Conservation (phyloP, 1,284 basidiomycete genomes). For the Fomitiporia mediterranea region DNA sequence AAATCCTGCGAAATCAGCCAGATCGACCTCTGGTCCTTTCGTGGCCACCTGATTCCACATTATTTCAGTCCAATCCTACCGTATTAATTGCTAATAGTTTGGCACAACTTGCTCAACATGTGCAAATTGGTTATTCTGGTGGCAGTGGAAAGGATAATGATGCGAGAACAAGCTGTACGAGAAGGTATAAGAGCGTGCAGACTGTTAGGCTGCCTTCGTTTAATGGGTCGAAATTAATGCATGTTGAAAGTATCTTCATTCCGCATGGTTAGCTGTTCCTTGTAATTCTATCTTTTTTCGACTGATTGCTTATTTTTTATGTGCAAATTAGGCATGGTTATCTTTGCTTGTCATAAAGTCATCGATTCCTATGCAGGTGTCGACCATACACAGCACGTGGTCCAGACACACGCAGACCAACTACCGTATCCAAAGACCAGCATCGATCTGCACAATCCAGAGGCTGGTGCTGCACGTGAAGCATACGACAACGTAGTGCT, state of each 20-base stretch:
- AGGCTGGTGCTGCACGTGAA: not conserved
- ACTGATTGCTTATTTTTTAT: too few relatives aligned
- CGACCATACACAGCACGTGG: not conserved
- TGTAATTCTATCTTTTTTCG: constrained; percentile 13
- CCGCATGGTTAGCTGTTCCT: constrained; percentile 71
- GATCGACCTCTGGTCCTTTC: constrained; percentile 66
- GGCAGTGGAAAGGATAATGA: constrained; percentile 49
- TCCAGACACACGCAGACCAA: not conserved
- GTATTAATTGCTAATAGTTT: constrained; percentile 54
- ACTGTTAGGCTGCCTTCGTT: constrained; percentile 49
- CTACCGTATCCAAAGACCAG: not conserved
- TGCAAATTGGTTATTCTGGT: constrained; percentile 53
- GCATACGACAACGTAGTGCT: constrained; percentile 9
- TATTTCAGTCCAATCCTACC: not conserved
- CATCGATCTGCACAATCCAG: not conserved
- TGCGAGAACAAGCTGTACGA: constrained; percentile 89
- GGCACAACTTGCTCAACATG: constrained; percentile 74
- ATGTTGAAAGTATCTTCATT: constrained; percentile 89
- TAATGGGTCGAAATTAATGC: constrained; percentile 47
- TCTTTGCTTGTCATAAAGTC: constrained; percentile 81
- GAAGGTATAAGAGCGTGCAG: constrained; percentile 83
- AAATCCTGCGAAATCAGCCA: constrained; percentile 60
- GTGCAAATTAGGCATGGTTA: constrained; percentile 55
- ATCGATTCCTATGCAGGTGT: constrained; percentile 25
- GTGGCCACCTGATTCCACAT: constrained; percentile 72